A percentile compares a stretch with the other conserved stretches of the same genome.
phyloP scores from a whole-genome alignment of 257 asterid genomes.

The Solanum commersonii region DNA sequence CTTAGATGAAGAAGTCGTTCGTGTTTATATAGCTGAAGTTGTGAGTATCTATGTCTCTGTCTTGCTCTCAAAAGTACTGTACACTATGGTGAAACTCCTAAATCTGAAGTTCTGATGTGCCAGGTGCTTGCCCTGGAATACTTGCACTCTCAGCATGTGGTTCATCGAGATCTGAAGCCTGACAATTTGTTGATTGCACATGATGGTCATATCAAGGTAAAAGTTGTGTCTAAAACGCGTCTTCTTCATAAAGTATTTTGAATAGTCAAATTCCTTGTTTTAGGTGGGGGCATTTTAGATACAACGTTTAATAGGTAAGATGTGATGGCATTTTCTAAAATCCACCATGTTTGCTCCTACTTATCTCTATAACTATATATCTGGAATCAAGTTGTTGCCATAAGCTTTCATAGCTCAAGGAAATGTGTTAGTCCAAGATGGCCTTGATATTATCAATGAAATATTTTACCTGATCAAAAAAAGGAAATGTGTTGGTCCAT shows the following conservation, averaged over 20 bases:
- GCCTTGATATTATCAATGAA: neutral
- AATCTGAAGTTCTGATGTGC: conserved; percentile 7
- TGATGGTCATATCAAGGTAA: conserved; percentile 98
- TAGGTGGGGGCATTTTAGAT: neutral
- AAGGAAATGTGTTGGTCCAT: neutral
- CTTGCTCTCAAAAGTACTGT: conserved; percentile 1
- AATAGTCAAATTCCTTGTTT: neutral
- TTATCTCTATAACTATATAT: neutral
- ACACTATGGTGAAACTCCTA: conserved; percentile 3
- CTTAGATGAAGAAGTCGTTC: conserved; percentile 95
- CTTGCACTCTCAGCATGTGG: conserved; percentile 85
- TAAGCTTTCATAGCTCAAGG: neutral
- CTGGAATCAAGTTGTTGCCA: neutral
- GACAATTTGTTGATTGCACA: conserved; percentile 98
- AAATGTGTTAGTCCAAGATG: neutral
- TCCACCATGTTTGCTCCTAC: neutral
- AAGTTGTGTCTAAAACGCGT: neutral
- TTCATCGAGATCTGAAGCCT: conserved; percentile 99
- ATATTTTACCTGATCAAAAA: neutral
- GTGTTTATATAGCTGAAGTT: conserved; percentile 96
- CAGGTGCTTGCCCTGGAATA: conserved; percentile 99
- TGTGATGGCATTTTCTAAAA: neutral
- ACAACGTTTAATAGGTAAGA: neutral
- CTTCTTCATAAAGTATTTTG: neutral
- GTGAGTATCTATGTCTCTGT: conserved; percentile 40